Conservation (phyloP, 805 yeast genomes). For the Sugiyamaella americana region DNA sequence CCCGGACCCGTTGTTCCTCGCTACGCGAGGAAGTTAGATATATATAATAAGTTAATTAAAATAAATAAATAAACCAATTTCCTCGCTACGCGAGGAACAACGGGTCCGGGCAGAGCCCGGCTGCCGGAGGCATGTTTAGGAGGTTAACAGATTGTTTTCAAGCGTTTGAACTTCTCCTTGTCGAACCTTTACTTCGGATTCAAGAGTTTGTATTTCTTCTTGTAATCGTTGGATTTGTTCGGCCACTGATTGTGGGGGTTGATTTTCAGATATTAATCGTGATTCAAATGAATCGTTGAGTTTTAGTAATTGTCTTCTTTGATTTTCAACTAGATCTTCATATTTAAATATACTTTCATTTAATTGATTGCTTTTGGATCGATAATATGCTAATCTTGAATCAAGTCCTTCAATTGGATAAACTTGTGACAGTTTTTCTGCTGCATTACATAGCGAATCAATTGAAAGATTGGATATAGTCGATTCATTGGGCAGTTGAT, state of each 20-base stretch:
- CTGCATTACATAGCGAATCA: constrained; percentile 40
- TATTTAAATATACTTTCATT: constrained; percentile 38
- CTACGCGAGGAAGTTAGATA: no score
- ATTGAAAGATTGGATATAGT: constrained; percentile 22
- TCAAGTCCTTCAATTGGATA: constrained; percentile 37
- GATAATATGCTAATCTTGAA: constrained; percentile 25
- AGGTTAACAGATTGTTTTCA: neutral
- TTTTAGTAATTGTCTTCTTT: constrained; percentile 35
- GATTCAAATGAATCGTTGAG: constrained; percentile 14
- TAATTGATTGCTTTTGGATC: constrained; percentile 33
- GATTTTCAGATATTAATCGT: constrained; percentile 8
- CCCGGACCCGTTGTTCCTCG: no score
- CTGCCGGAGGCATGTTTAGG: neutral
- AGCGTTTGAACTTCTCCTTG: constrained; percentile 13
- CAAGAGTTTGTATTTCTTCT: constrained; percentile 16
- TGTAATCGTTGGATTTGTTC: constrained; percentile 12
- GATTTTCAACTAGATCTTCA: constrained; percentile 40
- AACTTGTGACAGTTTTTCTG: constrained; percentile 33
- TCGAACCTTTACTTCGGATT: constrained; percentile 14
- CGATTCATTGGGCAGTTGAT: neutral
- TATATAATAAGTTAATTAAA: neutral
- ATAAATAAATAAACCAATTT: neutral
- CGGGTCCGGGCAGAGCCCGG: no score
- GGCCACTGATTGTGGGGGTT: constrained; percentile 2
- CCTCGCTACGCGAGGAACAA: no score